Percentiles rank a stretch among this genome's conserved stretches.
Conservation (phyloP, 352 stramenopile genomes). For the Phytophthora pistaciae region DNA sequence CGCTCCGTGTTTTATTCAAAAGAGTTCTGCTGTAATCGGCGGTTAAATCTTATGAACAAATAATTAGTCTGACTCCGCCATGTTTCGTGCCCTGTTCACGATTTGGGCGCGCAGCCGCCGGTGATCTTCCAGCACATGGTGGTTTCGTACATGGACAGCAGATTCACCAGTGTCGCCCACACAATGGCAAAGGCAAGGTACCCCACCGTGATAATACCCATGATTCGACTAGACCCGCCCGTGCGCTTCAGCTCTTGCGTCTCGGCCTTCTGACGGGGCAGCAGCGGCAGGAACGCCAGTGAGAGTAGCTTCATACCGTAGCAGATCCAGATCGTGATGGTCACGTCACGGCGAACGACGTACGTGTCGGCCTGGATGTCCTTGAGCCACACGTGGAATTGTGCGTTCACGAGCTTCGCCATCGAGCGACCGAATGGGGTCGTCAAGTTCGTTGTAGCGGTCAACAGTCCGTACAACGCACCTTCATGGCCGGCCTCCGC, state of each 20-base stretch:
- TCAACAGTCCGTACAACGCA: slow-evolving; percentile 59
- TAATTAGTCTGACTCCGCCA: too few species aligned
- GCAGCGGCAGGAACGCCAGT: slow-evolving; percentile 50
- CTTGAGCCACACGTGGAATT: slow-evolving; percentile 55
- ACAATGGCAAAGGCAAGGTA: slow-evolving; percentile 40
- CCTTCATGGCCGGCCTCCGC: slow-evolving; percentile 55
- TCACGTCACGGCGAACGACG: slow-evolving; percentile 61
- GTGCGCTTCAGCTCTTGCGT: slow-evolving; percentile 50
- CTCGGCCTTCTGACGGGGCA: slow-evolving; percentile 52
- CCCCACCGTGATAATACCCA: slow-evolving; percentile 37
- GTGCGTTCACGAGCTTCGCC: slow-evolving; percentile 57
- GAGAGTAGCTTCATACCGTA: slow-evolving; percentile 64
- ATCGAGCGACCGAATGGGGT: slow-evolving; percentile 48
- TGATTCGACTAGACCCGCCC: slow-evolving; percentile 44
- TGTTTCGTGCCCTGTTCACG: background rate
- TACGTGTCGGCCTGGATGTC: slow-evolving; percentile 54
- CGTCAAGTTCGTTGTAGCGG: slow-evolving; percentile 54
- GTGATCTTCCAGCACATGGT: slow-evolving; percentile 66
- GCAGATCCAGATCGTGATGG: slow-evolving; percentile 60
- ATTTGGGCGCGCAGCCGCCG: slow-evolving; percentile 49
- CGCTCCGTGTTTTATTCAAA: too few species aligned
- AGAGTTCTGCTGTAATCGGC: too few species aligned
- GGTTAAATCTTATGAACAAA: too few species aligned
- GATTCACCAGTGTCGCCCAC: slow-evolving; percentile 48
- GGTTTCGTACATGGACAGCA: slow-evolving; percentile 53